phyloP scores from a whole-genome alignment of 805 yeast genomes.

The Metschnikowia drakensbergensis region DNA sequence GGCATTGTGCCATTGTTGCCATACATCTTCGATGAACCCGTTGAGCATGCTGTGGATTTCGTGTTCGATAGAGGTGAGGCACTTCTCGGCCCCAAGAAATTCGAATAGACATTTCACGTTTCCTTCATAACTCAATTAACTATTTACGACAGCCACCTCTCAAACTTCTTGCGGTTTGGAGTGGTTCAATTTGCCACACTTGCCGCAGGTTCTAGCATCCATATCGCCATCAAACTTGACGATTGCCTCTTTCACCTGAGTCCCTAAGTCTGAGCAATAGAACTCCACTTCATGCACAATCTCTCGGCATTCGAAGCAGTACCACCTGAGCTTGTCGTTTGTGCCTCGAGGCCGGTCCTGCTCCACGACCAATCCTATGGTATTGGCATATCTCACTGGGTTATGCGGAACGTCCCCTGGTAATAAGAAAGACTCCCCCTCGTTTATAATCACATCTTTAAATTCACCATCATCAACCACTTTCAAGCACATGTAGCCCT shows the following conservation, averaged over 20 bases:
- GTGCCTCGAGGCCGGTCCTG: constrained; percentile 79
- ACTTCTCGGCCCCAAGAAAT: constrained; percentile 1
- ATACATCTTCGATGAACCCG: constrained; percentile 77
- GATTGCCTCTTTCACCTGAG: constrained; percentile 85
- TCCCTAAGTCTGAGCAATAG: constrained; percentile 77
- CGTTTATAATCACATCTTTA: constrained; percentile 67
- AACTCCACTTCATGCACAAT: constrained; percentile 67
- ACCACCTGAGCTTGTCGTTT: constrained; percentile 81
- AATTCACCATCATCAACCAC: constrained; percentile 74
- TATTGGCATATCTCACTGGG: constrained; percentile 81
- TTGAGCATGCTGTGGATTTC: constrained; percentile 63
- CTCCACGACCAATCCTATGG: constrained; percentile 88
- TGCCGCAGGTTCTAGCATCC: constrained; percentile 63
- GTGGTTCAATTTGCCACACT: constrained; percentile 70
- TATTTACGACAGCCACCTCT: background rate
- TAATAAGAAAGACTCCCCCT: constrained; percentile 84
- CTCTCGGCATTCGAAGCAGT: constrained; percentile 66
- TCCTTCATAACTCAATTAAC: background rate
- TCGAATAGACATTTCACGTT: background rate
- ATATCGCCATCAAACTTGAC: constrained; percentile 60
- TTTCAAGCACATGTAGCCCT: constrained; percentile 78
- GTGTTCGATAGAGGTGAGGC: constrained; percentile 51
- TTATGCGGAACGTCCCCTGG: constrained; percentile 87
- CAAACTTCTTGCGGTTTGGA: constrained; percentile 48
- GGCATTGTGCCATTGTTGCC: constrained; percentile 76